Base-by-base conservation (phyloP, 2,329 filamentous ascomycete species). In the Hymenoscyphus fructigenus region DNA sequence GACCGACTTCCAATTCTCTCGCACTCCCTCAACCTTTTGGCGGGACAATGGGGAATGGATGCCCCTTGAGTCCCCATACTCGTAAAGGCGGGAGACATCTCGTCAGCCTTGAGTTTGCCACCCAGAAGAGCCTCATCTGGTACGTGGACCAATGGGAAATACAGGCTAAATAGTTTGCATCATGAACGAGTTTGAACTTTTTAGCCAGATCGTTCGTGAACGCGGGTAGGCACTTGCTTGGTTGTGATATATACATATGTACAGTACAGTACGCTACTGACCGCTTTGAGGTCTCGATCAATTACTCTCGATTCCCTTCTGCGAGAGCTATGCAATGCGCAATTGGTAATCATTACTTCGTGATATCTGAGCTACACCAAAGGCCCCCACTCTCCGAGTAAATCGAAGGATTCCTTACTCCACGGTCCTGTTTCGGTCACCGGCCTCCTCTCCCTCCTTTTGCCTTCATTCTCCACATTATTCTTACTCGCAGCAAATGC, bases 341-440 rank as follows among this genome's bases (percentile, higher is more conserved):
- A n/a, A 44, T 20, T n/a, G 6, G 41, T 20, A 50, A 50, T 50
- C n/a, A 50, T 50, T 20, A 23, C 44, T 50, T 50, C 44, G 7
- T 50, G 20, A 23, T 23, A 50, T 23, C n/a, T 50, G 1, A 12
- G n/a, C 44, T 50, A 50, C n/a, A 34, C 53, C 53, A 67, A 67
- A 53, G 70, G 71, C 62, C 44, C 70, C 71, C 70, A 73, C 55
- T 50, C 61, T 23, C 70, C 74, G 67, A 78, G 75, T n/a, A 78
- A 67, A 69, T 78, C 76, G 60, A 74, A 74, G 4, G 75, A 71
- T 66, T 77, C 75, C 41, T 73, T 69, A 67, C 75, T 76, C 76
- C 76, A 78, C 5, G 76, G 72, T 1, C 75, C 75, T 17, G 56
- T 59, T 7, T 44, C 4, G n/a, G 61, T 32, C 26, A 61, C 58